Base-by-base conservation (phyloP, 805 yeast species). In the Pichia paraexigua region DNA sequence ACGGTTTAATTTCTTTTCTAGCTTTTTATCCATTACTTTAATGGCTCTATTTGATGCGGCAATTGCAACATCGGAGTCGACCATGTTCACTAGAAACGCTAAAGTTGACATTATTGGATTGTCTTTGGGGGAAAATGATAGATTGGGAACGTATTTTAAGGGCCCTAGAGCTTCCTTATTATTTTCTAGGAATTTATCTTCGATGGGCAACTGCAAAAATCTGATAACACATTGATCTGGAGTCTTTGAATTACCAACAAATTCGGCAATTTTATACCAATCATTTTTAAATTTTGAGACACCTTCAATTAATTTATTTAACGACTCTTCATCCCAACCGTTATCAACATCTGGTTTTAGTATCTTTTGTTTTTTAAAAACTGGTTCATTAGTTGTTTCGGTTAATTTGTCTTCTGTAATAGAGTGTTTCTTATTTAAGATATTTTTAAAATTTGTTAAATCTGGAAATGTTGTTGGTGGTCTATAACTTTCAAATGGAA, bases 91-190 rank as follows among this genome's bases (percentile, higher is more conserved):
- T 68, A 94, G 72, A 67, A 91, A 94, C 15, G 96, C 84, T 56
- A 94, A 77, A n/a, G 95, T 92, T 39, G 95, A 85, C 71, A 94
- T 76, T 4, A 94, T 90, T 2, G 99, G 99, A 66, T 94, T 94
- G 59, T 94, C 98, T 28, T 84, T 80, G 43, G 88, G 79, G 39
- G 88, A 80, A 47, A 87, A 84, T 15, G 98, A 96, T 47, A 92
- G 75, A 64, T 88, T 85, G 3, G 95, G 85, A 5, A 92, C 83
- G 65, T 78, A 89, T 63, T 83, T 86, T 56, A 91, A 74, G 15
- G 95, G 87, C 0, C 94, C 91, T 20, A 85, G 65, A 37, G 77
- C 74, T 12, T 72, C 71, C 41, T 58, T 67, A 37, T 69, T 64
- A 32, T 77, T 71, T 25, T 78, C 77, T 55, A 82, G 68, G 61